Percentiles rank a stretch among this genome's conserved stretches.
Evolutionary conservation across 345 rosid species (phyloP).

Genomic region (Moricandia arvensis): DNA sequence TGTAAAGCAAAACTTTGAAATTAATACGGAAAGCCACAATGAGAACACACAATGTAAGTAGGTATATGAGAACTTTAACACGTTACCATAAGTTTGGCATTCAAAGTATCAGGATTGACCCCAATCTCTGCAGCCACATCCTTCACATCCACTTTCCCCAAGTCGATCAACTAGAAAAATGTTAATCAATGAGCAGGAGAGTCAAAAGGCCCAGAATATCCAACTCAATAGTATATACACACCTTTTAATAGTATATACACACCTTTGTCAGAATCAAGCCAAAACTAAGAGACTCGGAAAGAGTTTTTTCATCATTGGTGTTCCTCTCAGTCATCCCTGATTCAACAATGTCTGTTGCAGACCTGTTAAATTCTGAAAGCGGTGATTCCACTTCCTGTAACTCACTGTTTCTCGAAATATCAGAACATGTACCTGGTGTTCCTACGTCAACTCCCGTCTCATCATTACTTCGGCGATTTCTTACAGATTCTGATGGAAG

Average conservation of each 20-base stretch:
- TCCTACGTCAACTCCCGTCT: conserved; percentile 41
- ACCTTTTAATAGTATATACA: no score
- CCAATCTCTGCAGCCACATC: conserved; percentile 81
- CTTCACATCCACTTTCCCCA: conserved; percentile 75
- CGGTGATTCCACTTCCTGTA: conserved; percentile 44
- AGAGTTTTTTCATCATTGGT: conserved; percentile 41
- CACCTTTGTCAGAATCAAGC: conserved; percentile 77
- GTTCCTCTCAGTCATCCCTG: conserved; percentile 43
- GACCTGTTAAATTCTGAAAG: conserved; percentile 43
- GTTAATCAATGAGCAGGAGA: conserved; percentile 32
- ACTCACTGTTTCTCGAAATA: conserved; percentile 52
- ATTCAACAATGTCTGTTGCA: conserved; percentile 48
- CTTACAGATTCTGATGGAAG: conserved; percentile 42
- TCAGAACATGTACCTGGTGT: conserved; percentile 49
- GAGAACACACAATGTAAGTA: conserved; percentile 2
- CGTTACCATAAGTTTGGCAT: conserved; percentile 63
- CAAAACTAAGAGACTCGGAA: conserved; percentile 52
- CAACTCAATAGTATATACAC: conserved; percentile 10
- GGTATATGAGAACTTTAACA: conserved; percentile 15
- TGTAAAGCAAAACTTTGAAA: conserved; percentile 34
- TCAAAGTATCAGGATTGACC: conserved; percentile 59
- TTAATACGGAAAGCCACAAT: conserved; percentile 22
- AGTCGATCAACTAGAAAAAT: conserved; percentile 69
- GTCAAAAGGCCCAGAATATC: conserved; percentile 13
- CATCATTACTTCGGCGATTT: conserved; percentile 48